Percentiles rank a stretch among this genome's conserved stretches.
Conservation (phyloP, 768 basidiomycete species). For the Trametes cinnabarina region DNA sequence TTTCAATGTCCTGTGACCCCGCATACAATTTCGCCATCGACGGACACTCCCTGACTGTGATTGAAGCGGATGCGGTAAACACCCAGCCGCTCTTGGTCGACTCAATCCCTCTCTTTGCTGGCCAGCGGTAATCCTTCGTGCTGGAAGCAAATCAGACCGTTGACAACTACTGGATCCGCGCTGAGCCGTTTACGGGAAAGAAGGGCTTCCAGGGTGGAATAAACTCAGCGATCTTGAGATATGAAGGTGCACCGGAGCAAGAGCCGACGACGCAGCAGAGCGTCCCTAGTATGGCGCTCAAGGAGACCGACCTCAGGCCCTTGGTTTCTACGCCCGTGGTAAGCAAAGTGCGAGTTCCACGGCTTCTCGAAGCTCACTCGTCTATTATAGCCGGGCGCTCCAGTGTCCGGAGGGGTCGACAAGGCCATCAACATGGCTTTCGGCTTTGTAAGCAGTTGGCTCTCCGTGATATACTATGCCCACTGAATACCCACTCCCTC, state of each 20-base stretch:
- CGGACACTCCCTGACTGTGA: slow-evolving; percentile 44
- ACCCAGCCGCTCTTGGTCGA: slow-evolving; percentile 41
- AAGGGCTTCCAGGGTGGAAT: slow-evolving; percentile 35
- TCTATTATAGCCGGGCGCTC: slow-evolving; percentile 22
- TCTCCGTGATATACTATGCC: no score
- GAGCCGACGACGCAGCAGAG: slow-evolving; percentile 40
- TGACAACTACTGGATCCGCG: slow-evolving; percentile 59
- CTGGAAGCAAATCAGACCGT: slow-evolving; percentile 40
- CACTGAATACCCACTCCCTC: slow-evolving; percentile 21
- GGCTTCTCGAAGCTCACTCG: neutral
- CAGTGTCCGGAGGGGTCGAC: slow-evolving; percentile 21
- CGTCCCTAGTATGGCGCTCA: slow-evolving; percentile 29
- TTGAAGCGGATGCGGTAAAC: slow-evolving; percentile 50
- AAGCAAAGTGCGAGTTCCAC: neutral
- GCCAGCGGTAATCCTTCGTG: slow-evolving; percentile 53
- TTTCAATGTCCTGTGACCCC: slow-evolving; percentile 29
- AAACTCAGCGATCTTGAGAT: slow-evolving; percentile 53
- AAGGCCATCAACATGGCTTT: slow-evolving; percentile 23
- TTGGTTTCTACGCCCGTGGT: slow-evolving; percentile 21
- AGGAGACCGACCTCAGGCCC: slow-evolving; percentile 41
- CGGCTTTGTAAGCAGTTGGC: slow-evolving; percentile 15
- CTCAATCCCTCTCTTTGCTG: slow-evolving; percentile 44
- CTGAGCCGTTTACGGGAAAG: slow-evolving; percentile 32
- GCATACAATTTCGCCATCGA: slow-evolving; percentile 46
- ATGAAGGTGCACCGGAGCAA: slow-evolving; percentile 39